Percentiles rank a stretch among this genome's conserved stretches.
phyloP scores from a whole-genome alignment of 2,329 filamentous ascomycete species.

The Lachnellula occidentalis region DNA sequence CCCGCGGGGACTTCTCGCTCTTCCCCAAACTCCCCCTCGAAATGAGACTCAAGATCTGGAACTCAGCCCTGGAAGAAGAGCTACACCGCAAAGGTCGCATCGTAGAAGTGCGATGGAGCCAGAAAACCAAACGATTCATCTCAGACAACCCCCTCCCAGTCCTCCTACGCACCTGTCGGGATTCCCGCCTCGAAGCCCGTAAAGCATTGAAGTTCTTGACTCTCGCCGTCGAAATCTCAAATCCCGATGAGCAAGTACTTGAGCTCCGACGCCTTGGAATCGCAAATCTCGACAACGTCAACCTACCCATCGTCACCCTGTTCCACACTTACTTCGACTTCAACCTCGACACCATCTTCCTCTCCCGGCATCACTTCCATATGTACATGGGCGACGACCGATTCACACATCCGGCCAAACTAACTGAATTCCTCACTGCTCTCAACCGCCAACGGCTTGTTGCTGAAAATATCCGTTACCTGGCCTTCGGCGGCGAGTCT shows the following conservation, averaged over 20 bases:
- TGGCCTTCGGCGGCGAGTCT: not conserved
- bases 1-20: not conserved
- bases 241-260: not conserved
- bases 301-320: not conserved
- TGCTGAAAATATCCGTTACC: not conserved
- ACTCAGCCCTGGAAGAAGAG: not conserved
- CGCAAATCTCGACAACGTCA: too few relatives aligned
- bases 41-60: conserved; percentile 1
- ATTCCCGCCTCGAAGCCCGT: not conserved
- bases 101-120: not conserved
- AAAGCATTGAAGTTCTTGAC: not conserved
- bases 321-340: not conserved
- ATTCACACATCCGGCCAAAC: not conserved
- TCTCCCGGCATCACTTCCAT: not conserved
- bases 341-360: not conserved
- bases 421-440: not conserved
- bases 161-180: not conserved
- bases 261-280: not conserved
- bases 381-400: not conserved
- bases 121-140: not conserved
- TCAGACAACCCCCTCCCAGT: not conserved
- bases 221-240: not conserved
- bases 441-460: not conserved
- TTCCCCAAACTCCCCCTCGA: not conserved
- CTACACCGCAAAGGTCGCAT: not conserved